These are phyloP conservation scores for Lithospermum erythrorhizon DNA, from an alignment of 257 asterid genomes.

Conservation along the genomic window DNA sequence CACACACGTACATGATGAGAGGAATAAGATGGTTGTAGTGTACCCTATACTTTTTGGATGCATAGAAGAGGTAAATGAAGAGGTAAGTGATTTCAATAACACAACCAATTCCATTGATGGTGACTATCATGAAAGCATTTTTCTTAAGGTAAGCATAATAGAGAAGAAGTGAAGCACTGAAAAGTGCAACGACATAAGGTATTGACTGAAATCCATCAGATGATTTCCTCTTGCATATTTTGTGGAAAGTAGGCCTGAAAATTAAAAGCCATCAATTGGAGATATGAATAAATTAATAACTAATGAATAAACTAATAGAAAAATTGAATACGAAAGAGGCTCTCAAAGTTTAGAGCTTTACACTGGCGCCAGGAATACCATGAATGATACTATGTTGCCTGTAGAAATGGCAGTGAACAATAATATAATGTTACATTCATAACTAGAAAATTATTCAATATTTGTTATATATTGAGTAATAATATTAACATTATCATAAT, in stretches of 20 bases:
- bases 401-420: slow-evolving; percentile 11
- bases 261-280: neutral
- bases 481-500: too few species aligned
- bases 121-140: slow-evolving; percentile 40
- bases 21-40: neutral
- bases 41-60: slow-evolving; percentile 25
- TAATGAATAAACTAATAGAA: too few species aligned
- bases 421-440: too few species aligned
- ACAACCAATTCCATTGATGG: slow-evolving; percentile 48
- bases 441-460: too few species aligned
- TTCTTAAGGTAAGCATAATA: slow-evolving; percentile 53
- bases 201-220: slow-evolving; percentile 51
- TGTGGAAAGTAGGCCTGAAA: slow-evolving; percentile 53
- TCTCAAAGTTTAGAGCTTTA: slow-evolving; percentile 20
- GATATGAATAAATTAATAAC: neutral
- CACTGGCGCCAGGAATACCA: slow-evolving; percentile 62
- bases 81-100: slow-evolving; percentile 39
- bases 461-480: too few species aligned
- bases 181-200: slow-evolving; percentile 53
- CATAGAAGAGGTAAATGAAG: slow-evolving; percentile 27
- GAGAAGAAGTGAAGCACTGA: slow-evolving; percentile 50
- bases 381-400: slow-evolving; percentile 52
- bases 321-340: neutral
- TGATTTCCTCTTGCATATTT: slow-evolving; percentile 47
- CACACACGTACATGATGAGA: too few species aligned